phyloP scores from a whole-genome alignment of 2,329 filamentous ascomycete genomes.

The Nemania sp. region DNA sequence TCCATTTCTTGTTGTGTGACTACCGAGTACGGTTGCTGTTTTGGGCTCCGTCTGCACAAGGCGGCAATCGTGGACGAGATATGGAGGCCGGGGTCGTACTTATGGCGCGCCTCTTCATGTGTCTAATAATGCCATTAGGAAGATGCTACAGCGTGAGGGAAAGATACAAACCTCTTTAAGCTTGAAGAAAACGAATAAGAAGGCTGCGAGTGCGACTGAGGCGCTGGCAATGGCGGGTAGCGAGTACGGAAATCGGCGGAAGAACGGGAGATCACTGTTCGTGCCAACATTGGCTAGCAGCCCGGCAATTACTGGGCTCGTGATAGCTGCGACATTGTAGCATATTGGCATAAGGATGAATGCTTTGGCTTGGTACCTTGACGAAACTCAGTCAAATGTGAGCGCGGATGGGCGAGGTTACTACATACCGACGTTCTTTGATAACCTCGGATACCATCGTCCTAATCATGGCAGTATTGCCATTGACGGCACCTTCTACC shows the following conservation, averaged over 20 bases:
- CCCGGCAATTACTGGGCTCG: constrained; percentile 57
- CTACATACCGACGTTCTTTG: too few species aligned
- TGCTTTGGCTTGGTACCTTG: constrained; percentile 47
- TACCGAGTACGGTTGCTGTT: too few species aligned
- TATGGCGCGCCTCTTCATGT: too few species aligned
- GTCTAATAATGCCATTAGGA: too few species aligned
- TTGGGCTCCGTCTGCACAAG: too few species aligned
- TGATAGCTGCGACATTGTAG: constrained; percentile 68
- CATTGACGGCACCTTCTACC: constrained; percentile 69
- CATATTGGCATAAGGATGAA: constrained; percentile 63
- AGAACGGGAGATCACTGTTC: constrained; percentile 47
- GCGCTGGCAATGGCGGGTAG: constrained; percentile 58
- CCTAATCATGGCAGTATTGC: constrained; percentile 74
- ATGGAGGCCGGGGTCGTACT: too few species aligned
- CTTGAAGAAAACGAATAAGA: constrained; percentile 51
- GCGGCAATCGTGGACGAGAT: too few species aligned
- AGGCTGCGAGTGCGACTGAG: constrained; percentile 49
- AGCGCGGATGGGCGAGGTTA: too few species aligned
- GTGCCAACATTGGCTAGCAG: constrained; percentile 55
- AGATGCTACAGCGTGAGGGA: too few species aligned
- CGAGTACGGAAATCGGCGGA: constrained; percentile 56
- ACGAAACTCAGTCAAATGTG: constrained; percentile 15
- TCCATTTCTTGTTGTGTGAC: too few species aligned
- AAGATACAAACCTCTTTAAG: constrained; percentile 55
- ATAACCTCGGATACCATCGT: constrained; percentile 62